phyloP scores from a whole-genome alignment of 2,329 filamentous ascomycete species.

The Verticillium longisporum region DNA sequence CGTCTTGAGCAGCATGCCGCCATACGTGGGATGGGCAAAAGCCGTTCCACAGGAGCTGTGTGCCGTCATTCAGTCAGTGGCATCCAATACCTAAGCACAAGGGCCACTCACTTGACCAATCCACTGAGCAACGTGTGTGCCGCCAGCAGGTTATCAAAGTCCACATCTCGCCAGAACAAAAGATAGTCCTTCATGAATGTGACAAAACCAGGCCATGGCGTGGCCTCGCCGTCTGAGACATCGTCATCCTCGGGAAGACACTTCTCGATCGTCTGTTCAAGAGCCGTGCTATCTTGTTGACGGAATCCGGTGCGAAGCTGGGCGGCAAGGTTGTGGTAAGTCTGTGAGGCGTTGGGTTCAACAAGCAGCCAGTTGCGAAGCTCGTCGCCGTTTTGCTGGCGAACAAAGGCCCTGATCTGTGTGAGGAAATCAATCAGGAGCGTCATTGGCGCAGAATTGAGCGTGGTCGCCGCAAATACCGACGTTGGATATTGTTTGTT shows the following conservation, averaged over 20 bases:
- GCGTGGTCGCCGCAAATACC: neutral
- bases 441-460: constrained; percentile 37
- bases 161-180: constrained; percentile 71
- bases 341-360: constrained; percentile 60
- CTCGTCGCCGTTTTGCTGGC: constrained; percentile 54
- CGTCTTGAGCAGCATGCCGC: constrained; percentile 74
- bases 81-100: neutral
- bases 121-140: constrained; percentile 70
- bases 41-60: constrained; percentile 74
- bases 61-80: neutral
- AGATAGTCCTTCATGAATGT: constrained; percentile 78
- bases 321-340: constrained; percentile 60
- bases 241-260: constrained; percentile 60
- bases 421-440: constrained; percentile 62
- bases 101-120: constrained; percentile 60
- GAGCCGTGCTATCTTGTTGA: constrained; percentile 36
- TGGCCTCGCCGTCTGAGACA: constrained; percentile 54
- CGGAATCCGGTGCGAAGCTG: constrained; percentile 60
- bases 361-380: constrained; percentile 68
- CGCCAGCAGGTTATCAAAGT: constrained; percentile 66
- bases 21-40: constrained; percentile 71
- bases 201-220: constrained; percentile 69
- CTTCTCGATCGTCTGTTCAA: constrained; percentile 58
- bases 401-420: constrained; percentile 56
- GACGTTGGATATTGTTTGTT: neutral